Evolutionary conservation across 345 rosid species (phyloP).

Genomic region (Sapria himalayana): DNA sequence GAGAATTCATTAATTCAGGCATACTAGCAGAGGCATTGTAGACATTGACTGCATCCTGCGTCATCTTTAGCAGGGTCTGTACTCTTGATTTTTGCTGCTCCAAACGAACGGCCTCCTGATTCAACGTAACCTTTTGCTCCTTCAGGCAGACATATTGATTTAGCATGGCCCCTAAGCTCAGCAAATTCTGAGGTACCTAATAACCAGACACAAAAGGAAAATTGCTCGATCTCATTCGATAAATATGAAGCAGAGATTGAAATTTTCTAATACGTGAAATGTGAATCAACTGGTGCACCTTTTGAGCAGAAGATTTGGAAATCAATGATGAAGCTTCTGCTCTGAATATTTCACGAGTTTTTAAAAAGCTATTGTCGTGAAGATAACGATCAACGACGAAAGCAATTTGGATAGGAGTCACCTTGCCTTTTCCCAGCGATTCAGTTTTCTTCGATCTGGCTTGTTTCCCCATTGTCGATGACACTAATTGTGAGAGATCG

Average conservation of each 20-base stretch:
- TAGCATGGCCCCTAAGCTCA: slow-evolving; percentile 44
- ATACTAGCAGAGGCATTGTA: slow-evolving; percentile 24
- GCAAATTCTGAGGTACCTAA: slow-evolving; percentile 54
- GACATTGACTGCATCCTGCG: slow-evolving; percentile 51
- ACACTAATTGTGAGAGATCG: background rate
- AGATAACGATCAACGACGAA: slow-evolving; percentile 81
- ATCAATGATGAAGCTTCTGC: slow-evolving; percentile 54
- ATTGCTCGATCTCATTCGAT: no score
- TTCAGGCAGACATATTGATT: slow-evolving; percentile 51
- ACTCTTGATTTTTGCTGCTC: slow-evolving; percentile 52
- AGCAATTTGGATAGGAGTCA: slow-evolving; percentile 60
- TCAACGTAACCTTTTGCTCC: slow-evolving; percentile 41
- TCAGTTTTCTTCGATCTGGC: slow-evolving; percentile 20
- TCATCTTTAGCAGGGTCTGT: slow-evolving; percentile 38
- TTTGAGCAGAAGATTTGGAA: slow-evolving; percentile 38
- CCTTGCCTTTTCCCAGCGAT: slow-evolving; percentile 35
- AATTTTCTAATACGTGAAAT: no score
- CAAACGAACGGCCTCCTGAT: slow-evolving; percentile 36
- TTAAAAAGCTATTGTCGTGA: slow-evolving; percentile 33
- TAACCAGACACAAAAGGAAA: no score
- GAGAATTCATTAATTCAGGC: slow-evolving; percentile 18
- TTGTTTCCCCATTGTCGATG: slow-evolving; percentile 32
- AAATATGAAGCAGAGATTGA: no score
- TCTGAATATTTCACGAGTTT: slow-evolving; percentile 35
- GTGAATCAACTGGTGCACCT: slow-evolving; percentile 17